Evolutionary conservation across 805 yeast genomes (phyloP), one percentile per base, ranked within the genome.

Genomic region (Metschnikowia similis): DNA sequence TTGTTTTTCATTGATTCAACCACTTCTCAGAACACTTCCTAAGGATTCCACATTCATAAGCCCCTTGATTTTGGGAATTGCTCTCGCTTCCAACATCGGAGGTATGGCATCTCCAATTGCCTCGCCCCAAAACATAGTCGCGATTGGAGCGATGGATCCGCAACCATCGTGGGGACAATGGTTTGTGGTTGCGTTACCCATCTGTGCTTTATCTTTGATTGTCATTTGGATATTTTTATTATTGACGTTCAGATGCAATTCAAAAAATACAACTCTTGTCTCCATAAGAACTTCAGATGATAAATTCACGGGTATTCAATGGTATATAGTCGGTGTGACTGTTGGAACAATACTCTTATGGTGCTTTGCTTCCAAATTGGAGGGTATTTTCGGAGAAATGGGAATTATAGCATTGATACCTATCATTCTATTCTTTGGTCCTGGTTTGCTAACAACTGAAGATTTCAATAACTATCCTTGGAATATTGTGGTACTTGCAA

Each of bases 61-160:
- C 41, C 76, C 78, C 0, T 64, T 74, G 38, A 71, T 74, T 39
- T 61, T 74, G 48, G 78, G 78, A 10, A 75, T 78, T 49, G 82
- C 82, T 0, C 66, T 78, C 36, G 80, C 80, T 1, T 75, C 81
- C 1, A 79, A 78, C 57, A 60, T 76, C 28, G 83, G 79, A 7
- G 83, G 83, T 38, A 77, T 78, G 81, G 77, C 81, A 0, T 72
- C 78, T 10, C 83, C 83, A 6, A 78, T 78, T 55, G 73, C 82
- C 1, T 76, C 80, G 9, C 83, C 83, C 2, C 83, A 78, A 57
- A 78, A 78, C 48, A 76, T 78, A 68, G 71, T 78, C 49, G 82
- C 82, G 16, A 75, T 78, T 49, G 80, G 78, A 32, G 72, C 80
- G 21, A 72, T 78, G 74, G 66, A 62, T 27, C 83, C 83, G 1